phyloP scores from a whole-genome alignment of 345 rosid genomes.

The Anacardium occidentale region DNA sequence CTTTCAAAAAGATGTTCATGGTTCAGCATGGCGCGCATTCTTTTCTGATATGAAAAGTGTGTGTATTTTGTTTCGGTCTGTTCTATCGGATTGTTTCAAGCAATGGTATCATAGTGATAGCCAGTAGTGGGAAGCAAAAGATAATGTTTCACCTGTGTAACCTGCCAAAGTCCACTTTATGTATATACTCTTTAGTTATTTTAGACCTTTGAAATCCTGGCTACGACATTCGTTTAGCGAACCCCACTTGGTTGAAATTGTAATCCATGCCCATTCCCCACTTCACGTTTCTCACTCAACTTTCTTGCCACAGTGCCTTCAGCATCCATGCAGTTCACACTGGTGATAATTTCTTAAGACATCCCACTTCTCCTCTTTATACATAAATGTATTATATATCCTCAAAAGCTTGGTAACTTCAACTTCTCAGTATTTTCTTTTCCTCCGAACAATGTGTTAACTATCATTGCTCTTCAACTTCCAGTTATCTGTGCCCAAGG shows the following conservation, averaged over 20 bases:
- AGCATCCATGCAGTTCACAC: conserved; percentile 25
- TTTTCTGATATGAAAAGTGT: neutral
- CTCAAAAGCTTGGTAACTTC: neutral
- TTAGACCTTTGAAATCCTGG: conserved; percentile 9
- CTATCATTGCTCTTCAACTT: neutral
- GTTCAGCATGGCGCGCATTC: neutral
- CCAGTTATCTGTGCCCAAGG: neutral
- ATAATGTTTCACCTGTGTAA: conserved; percentile 20
- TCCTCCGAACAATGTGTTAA: neutral
- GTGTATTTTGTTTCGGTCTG: neutral
- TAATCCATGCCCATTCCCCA: conserved; percentile 29
- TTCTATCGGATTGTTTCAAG: neutral
- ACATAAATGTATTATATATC: neutral
- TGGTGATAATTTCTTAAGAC: neutral
- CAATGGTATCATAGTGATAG: neutral
- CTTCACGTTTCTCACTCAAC: conserved; percentile 13
- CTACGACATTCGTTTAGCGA: neutral
- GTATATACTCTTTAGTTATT: neutral
- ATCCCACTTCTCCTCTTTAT: conserved; percentile 8
- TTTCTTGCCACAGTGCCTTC: conserved; percentile 11
- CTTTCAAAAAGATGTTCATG: neutral
- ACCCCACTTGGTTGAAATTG: conserved; percentile 38
- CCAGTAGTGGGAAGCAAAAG: conserved; percentile 33
- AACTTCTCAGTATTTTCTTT: neutral
- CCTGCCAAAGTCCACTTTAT: conserved; percentile 19